Evolutionary conservation across 768 basidiomycete genomes (phyloP).

Genomic region (Leccinum aurantiacum): DNA sequence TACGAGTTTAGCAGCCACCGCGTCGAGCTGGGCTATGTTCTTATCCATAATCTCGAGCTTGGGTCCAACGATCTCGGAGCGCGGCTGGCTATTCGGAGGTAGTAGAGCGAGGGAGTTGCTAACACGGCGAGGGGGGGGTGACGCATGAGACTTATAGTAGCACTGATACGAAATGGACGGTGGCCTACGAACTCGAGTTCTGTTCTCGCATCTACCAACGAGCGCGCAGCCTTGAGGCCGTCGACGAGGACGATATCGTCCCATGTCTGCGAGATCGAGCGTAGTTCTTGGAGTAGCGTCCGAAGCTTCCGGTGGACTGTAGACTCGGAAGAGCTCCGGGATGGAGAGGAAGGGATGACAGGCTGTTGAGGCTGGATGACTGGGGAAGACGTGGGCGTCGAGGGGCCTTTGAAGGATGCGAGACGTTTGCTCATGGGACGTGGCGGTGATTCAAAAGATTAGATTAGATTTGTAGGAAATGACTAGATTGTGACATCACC

Average conservation of each 20-base stretch:
- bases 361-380: constrained; percentile 43
- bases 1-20: constrained; percentile 65
- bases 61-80: constrained; percentile 57
- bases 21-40: constrained; percentile 57
- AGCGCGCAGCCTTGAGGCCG: constrained; percentile 72
- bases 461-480: constrained; percentile 18
- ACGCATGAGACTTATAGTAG: not conserved
- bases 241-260: constrained; percentile 79
- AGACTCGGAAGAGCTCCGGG: constrained; percentile 50
- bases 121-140: not conserved
- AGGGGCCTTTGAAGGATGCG: constrained; percentile 78
- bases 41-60: constrained; percentile 70
- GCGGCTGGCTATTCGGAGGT: constrained; percentile 53
- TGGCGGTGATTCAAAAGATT: constrained; percentile 10
- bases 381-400: constrained; percentile 70
- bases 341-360: constrained; percentile 41
- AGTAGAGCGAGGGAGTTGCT: constrained; percentile 66
- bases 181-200: constrained; percentile 72
- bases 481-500: too few relatives aligned
- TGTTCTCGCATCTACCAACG: constrained; percentile 74
- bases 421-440: constrained; percentile 53
- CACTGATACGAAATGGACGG: not conserved
- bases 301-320: constrained; percentile 81
- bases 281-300: constrained; percentile 65
- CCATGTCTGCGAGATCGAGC: constrained; percentile 67